A percentile compares a stretch with the other conserved stretches of the same genome.
Evolutionary conservation across 2,329 filamentous ascomycete genomes (phyloP).

Genomic region (Gnomoniopsis sp.): DNA sequence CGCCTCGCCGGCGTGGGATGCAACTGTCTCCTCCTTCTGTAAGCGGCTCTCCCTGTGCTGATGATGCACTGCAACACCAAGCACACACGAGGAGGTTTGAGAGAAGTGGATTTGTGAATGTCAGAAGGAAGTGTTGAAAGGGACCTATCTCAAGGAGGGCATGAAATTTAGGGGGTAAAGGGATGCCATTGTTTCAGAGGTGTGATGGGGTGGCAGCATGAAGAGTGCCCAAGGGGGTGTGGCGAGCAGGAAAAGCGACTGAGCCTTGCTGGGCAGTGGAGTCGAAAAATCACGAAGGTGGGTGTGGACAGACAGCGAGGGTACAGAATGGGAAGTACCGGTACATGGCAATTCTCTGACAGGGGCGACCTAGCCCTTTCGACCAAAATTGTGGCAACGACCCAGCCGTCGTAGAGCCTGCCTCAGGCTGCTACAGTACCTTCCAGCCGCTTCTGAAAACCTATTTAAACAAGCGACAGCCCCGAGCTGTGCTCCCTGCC

Average conservation of each 20-base stretch:
- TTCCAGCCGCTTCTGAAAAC: background rate
- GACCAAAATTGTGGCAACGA: too few relatives aligned
- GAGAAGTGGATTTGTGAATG: slow-evolving; percentile 9
- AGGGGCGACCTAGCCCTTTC: too few relatives aligned
- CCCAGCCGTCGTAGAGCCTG: slow-evolving; percentile 25
- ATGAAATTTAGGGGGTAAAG: slow-evolving; percentile 15
- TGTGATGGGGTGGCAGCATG: slow-evolving; percentile 7
- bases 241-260: background rate
- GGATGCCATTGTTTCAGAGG: slow-evolving; percentile 17
- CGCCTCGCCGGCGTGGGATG: background rate
- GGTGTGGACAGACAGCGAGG: background rate
- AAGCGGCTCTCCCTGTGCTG: background rate
- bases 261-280: background rate
- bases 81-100: slow-evolving; percentile 1
- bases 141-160: slow-evolving; percentile 5
- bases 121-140: slow-evolving; percentile 5
- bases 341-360: background rate
- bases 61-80: background rate
- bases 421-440: slow-evolving; percentile 28
- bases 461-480: slow-evolving; percentile 30
- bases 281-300: background rate
- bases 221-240: background rate
- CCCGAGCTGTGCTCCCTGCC: slow-evolving; percentile 37
- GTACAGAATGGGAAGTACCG: background rate
- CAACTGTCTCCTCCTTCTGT: background rate